phyloP scores from a whole-genome alignment of 1,139 yeast species.

The Blastobotrys elegans region DNA sequence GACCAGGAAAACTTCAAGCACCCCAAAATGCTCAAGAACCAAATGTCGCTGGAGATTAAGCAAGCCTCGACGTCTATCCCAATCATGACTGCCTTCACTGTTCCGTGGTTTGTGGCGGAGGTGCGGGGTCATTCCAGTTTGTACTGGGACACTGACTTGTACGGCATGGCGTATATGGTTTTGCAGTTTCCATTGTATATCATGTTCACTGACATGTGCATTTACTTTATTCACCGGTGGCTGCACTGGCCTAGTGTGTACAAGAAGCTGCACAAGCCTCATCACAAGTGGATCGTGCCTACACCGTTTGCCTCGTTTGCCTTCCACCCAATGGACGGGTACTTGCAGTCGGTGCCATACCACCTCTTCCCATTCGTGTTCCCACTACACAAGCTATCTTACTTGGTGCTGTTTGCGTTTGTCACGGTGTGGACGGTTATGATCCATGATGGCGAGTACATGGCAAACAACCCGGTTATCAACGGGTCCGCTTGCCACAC shows the following conservation, averaged over 20 bases:
- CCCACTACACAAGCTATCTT: slow-evolving; percentile 86
- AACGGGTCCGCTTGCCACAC: slow-evolving; percentile 99
- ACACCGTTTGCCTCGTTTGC: slow-evolving; percentile 99
- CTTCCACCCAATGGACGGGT: slow-evolving; percentile 97
- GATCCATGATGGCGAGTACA: slow-evolving; percentile 96
- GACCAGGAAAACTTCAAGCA: slow-evolving; percentile 90
- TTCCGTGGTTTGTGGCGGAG: slow-evolving; percentile 85
- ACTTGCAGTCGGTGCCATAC: slow-evolving; percentile 86
- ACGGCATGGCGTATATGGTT: slow-evolving; percentile 63
- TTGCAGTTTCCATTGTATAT: slow-evolving; percentile 72
- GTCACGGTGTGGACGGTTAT: slow-evolving; percentile 97
- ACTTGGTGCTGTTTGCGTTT: slow-evolving; percentile 74
- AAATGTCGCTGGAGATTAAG: slow-evolving; percentile 73
- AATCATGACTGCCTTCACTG: slow-evolving; percentile 75
- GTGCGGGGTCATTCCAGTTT: slow-evolving; percentile 76
- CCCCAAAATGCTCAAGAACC: slow-evolving; percentile 92
- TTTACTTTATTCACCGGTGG: slow-evolving; percentile 86
- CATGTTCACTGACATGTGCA: slow-evolving; percentile 88
- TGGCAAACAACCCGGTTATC: slow-evolving; percentile 87
- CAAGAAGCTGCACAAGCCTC: slow-evolving; percentile 91
- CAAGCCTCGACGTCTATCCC: slow-evolving; percentile 83
- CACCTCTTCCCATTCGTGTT: slow-evolving; percentile 85
- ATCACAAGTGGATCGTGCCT: slow-evolving; percentile 98
- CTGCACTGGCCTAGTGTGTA: slow-evolving; percentile 88
- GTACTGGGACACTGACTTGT: slow-evolving; percentile 58